These are phyloP conservation scores for Leucaena leucocephala DNA, from an alignment of 306 rosid species.

Conservation along the genomic window DNA sequence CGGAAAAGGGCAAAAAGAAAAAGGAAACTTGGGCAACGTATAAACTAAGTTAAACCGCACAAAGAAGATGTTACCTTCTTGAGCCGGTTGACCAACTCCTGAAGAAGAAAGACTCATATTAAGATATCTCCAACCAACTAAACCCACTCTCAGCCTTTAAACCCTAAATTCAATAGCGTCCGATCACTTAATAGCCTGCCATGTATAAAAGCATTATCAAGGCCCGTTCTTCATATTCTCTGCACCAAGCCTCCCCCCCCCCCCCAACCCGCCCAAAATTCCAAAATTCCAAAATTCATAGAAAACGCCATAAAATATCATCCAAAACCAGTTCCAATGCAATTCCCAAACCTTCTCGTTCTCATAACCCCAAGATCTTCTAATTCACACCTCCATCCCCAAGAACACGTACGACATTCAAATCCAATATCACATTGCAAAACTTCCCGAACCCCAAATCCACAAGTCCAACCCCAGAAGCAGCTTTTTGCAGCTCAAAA, in stretches of 20 bases:
- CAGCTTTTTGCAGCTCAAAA: conserved; percentile 30
- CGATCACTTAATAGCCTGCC: conserved; percentile 10
- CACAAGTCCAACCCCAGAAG: conserved; percentile 20
- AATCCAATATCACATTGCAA: conserved; percentile 19
- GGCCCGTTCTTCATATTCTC: conserved; percentile 17
- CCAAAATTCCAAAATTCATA: conserved; percentile 37
- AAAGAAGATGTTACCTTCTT: conserved; percentile 50
- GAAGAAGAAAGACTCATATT: conserved; percentile 63
- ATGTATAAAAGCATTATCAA: conserved; percentile 20
- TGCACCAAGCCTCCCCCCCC: conserved; percentile 41
- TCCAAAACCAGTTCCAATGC: conserved; percentile 69
- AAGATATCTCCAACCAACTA: conserved; percentile 33
- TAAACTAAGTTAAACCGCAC: conserved; percentile 2
- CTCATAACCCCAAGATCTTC: conserved; percentile 63
- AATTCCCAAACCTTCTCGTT: conserved; percentile 49
- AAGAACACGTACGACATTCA: conserved; percentile 31
- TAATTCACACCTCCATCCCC: conserved; percentile 21
- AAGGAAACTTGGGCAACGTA: neutral
- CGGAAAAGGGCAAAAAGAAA: neutral
- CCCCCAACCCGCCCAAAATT: conserved; percentile 39
- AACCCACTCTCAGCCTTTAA: conserved; percentile 34
- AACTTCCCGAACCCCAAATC: conserved; percentile 24
- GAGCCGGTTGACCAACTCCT: conserved; percentile 54
- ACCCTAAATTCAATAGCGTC: conserved; percentile 37
- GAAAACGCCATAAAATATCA: conserved; percentile 39